Percentiles rank a stretch among this genome's conserved stretches.
phyloP scores from a whole-genome alignment of 2,329 filamentous ascomycete species.

The Alternaria sp. region DNA sequence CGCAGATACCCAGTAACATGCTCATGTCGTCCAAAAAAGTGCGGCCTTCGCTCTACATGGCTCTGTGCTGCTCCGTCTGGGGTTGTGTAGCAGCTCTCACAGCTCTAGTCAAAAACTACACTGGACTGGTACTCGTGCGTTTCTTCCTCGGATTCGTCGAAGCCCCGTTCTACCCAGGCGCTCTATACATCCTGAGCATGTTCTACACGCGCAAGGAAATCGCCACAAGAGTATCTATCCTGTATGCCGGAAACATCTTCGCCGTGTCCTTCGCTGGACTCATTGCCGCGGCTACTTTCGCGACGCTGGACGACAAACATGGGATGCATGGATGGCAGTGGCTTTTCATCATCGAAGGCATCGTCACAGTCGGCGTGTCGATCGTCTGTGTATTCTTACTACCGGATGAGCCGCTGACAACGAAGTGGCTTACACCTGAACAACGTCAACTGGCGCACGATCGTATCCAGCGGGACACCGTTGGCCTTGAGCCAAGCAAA shows the following conservation, averaged over 20 bases:
- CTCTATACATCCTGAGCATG: constrained; percentile 65
- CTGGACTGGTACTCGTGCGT: constrained; percentile 33
- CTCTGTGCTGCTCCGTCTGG: constrained; percentile 42
- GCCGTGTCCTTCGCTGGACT: constrained; percentile 51
- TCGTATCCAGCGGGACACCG: constrained; percentile 53
- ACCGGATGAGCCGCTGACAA: constrained; percentile 40
- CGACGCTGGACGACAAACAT: constrained; percentile 18
- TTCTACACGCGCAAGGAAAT: constrained; percentile 66
- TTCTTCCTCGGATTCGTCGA: constrained; percentile 41
- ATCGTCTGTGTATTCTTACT: constrained; percentile 31
- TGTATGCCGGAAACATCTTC: constrained; percentile 49
- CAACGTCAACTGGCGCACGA: constrained; percentile 48
- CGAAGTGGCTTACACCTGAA: constrained; percentile 52
- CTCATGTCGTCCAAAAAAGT: constrained; percentile 45
- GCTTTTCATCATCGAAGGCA: constrained; percentile 7
- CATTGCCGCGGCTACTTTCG: constrained; percentile 46
- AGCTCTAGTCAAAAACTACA: constrained; percentile 34
- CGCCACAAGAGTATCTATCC: constrained; percentile 36
- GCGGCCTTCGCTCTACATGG: constrained; percentile 40
- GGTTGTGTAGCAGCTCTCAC: constrained; percentile 38
- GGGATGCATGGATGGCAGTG: constrained; percentile 44
- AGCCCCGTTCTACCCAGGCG: constrained; percentile 63
- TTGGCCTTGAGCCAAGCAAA: constrained; percentile 42
- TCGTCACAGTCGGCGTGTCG: constrained; percentile 2
- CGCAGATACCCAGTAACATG: constrained; percentile 53